A percentile compares a stretch with the other conserved stretches of the same genome.
Evolutionary conservation across 306 rosid genomes (phyloP).

Genomic region (Cucumis sativus): Cucumber_9930_V3 NC_026658.2:24871501-24872000

Average conservation of each 20-base stretch:
- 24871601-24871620: conserved; percentile 98
- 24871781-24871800: conserved; percentile 97
- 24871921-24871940: neutral
- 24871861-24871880: neutral
- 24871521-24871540: neutral
- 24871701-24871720: neutral
- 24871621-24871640: conserved; percentile 92
- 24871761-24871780: conserved; percentile 99
- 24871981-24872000: neutral
- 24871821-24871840: conserved; percentile 43
- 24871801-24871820: conserved; percentile 95
- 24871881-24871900: neutral
- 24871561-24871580: neutral
- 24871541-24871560: neutral
- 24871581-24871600: conserved; percentile 60
- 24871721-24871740: neutral
- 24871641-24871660: conserved; percentile 39
- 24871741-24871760: conserved; percentile 83
- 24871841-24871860: neutral
- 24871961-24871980: neutral
- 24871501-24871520: neutral
- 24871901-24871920: neutral
- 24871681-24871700: neutral
- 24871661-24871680: neutral
- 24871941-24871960: neutral